Conservation (phyloP, 2,329 filamentous ascomycete genomes). For the Aurifilum marmelostoma region DNA sequence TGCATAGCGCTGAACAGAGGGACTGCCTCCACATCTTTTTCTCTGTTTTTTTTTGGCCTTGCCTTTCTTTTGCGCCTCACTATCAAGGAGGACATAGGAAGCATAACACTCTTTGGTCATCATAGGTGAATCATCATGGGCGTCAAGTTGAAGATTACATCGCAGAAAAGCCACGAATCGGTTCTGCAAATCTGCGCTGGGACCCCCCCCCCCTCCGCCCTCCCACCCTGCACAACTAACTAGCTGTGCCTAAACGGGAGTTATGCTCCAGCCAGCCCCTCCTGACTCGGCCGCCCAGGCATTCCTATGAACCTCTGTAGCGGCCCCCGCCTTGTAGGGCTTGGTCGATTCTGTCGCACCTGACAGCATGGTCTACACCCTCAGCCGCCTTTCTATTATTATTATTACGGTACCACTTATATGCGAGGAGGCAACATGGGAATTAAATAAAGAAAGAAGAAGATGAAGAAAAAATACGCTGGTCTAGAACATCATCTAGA, state of each 20-base stretch:
- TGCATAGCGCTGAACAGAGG: background rate
- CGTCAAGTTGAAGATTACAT: background rate
- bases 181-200: background rate
- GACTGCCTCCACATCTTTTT: background rate
- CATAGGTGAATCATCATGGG: background rate
- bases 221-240: background rate
- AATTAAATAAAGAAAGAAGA: background rate
- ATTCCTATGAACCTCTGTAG: background rate
- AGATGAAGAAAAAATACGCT: background rate
- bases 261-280: background rate
- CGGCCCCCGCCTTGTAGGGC: background rate
- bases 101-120: background rate
- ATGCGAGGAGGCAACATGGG: background rate
- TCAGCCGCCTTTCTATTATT: background rate
- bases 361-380: background rate
- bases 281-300: background rate
- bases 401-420: background rate
- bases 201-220: too few relatives aligned
- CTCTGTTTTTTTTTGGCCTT: too few relatives aligned
- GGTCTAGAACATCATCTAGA: conserved; percentile 2
- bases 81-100: background rate
- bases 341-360: background rate
- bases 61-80: background rate
- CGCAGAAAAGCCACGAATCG: background rate
- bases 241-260: background rate